A percentile compares a stretch with the other conserved stretches of the same genome.
Conservation (phyloP, 2,329 filamentous ascomycete genomes). For the Fusarium pseudocircinatum region DNA sequence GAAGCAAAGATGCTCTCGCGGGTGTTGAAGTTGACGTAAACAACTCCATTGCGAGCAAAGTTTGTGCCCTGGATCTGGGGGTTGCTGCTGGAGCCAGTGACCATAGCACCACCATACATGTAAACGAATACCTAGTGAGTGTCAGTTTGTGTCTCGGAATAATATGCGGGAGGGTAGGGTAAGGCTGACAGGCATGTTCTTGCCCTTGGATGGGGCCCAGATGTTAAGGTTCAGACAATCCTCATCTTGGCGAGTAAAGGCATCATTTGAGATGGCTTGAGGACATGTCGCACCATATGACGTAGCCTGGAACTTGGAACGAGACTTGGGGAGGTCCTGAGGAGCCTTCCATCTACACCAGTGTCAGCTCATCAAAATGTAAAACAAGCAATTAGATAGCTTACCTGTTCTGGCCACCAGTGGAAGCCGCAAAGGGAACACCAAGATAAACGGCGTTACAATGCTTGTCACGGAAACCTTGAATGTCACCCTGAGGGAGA, state of each 20-base stretch:
- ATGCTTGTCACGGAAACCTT: slow-evolving; percentile 49
- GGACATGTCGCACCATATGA: slow-evolving; percentile 39
- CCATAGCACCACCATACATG: slow-evolving; percentile 52
- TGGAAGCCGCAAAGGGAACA: slow-evolving; percentile 52
- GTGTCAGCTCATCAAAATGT: slow-evolving; percentile 1
- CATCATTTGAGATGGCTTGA: slow-evolving; percentile 30
- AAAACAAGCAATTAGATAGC: neutral
- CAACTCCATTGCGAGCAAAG: slow-evolving; percentile 49
- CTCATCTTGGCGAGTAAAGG: slow-evolving; percentile 43
- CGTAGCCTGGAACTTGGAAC: slow-evolving; percentile 12
- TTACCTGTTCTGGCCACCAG: slow-evolving; percentile 51
- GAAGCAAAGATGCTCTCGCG: slow-evolving; percentile 57
- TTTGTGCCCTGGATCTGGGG: slow-evolving; percentile 50
- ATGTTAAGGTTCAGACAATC: slow-evolving; percentile 57
- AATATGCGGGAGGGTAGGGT: neutral
- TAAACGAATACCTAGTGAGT: slow-evolving; percentile 47
- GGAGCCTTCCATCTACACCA: slow-evolving; percentile 35
- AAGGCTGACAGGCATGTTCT: slow-evolving; percentile 43
- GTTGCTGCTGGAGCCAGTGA: slow-evolving; percentile 51
- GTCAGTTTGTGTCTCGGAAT: neutral
- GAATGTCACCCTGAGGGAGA: slow-evolving; percentile 45
- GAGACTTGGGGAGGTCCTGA: slow-evolving; percentile 29
- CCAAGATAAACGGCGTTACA: slow-evolving; percentile 50
- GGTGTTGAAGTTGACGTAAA: slow-evolving; percentile 53
- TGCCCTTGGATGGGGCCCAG: slow-evolving; percentile 44